A percentile compares a stretch with the other conserved stretches of the same genome.
phyloP scores from a whole-genome alignment of 1,284 basidiomycete genomes.

The Ceratobasidium sp. region DNA sequence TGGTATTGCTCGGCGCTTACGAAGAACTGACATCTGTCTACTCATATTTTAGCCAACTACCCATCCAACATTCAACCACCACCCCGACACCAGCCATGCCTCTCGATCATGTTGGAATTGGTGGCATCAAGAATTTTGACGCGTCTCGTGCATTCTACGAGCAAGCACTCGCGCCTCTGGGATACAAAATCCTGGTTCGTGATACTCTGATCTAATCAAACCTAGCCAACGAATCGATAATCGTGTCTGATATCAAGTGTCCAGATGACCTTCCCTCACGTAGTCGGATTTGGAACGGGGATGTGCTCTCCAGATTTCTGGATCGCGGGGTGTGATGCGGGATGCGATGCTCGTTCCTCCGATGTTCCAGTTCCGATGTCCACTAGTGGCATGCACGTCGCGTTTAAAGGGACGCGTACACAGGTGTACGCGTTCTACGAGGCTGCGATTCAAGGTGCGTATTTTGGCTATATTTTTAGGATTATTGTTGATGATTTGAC shows the following conservation, averaged over 20 bases:
- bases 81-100: slow-evolving; percentile 19
- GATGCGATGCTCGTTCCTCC: not conserved
- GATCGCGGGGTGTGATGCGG: not conserved
- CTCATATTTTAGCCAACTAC: not conserved
- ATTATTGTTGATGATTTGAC: not conserved
- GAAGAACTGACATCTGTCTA: not conserved
- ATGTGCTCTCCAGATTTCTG: slow-evolving; percentile 22
- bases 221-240: not conserved
- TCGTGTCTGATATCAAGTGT: not conserved
- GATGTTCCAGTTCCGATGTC: not conserved
- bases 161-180: slow-evolving; percentile 29
- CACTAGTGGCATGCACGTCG: slow-evolving; percentile 16
- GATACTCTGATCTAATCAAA: not conserved
- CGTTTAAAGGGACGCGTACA: slow-evolving; percentile 34
- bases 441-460: slow-evolving; percentile 28
- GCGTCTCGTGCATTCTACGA: slow-evolving; percentile 17
- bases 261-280: not conserved
- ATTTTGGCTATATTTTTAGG: not conserved
- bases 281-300: slow-evolving; percentile 16
- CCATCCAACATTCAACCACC: not conserved
- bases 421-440: slow-evolving; percentile 40
- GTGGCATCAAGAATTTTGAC: slow-evolving; percentile 8
- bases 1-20: not conserved
- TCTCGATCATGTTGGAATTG: slow-evolving; percentile 24
- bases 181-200: slow-evolving; percentile 36